Conservation (phyloP, 2,329 filamentous ascomycete genomes). For the Aquanectria penicillioides region DNA sequence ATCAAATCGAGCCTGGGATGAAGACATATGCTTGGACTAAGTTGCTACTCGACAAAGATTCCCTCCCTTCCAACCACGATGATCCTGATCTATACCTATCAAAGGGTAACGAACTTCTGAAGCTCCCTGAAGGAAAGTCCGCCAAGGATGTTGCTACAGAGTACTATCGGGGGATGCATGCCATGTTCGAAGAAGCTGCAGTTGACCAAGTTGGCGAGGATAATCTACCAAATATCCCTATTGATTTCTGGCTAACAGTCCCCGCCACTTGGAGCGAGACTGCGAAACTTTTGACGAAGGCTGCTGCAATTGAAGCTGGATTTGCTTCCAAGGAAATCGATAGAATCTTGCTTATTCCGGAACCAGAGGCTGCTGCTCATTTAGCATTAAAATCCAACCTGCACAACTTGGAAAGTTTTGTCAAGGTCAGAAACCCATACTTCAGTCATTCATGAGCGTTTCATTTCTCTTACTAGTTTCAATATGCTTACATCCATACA, state of each 20-base stretch:
- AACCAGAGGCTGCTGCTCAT: slow-evolving; percentile 26
- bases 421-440: slow-evolving; percentile 56
- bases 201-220: background rate
- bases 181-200: slow-evolving; percentile 17
- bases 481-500: background rate
- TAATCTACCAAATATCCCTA: background rate
- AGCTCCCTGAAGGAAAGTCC: slow-evolving; percentile 5
- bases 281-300: slow-evolving; percentile 19
- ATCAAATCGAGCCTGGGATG: slow-evolving; percentile 27
- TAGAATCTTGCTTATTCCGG: slow-evolving; percentile 20
- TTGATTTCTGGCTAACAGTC: slow-evolving; percentile 27
- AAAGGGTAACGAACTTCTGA: slow-evolving; percentile 2
- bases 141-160: slow-evolving; percentile 21
- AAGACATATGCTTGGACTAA: slow-evolving; percentile 27
- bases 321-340: slow-evolving; percentile 8
- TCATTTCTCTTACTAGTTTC: too few relatives aligned
- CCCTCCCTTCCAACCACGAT: slow-evolving; percentile 17
- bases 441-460: background rate
- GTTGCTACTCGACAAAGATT: slow-evolving; percentile 21
- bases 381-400: slow-evolving; percentile 13
- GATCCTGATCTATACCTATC: background rate
- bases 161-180: slow-evolving; percentile 19
- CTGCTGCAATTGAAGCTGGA: slow-evolving; percentile 17
- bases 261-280: slow-evolving; percentile 25
- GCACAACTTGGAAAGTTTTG: slow-evolving; percentile 53